These are phyloP conservation scores for Phytophthora pini DNA, from an alignment of 352 stramenopile genomes.

Conservation along the genomic window DNA sequence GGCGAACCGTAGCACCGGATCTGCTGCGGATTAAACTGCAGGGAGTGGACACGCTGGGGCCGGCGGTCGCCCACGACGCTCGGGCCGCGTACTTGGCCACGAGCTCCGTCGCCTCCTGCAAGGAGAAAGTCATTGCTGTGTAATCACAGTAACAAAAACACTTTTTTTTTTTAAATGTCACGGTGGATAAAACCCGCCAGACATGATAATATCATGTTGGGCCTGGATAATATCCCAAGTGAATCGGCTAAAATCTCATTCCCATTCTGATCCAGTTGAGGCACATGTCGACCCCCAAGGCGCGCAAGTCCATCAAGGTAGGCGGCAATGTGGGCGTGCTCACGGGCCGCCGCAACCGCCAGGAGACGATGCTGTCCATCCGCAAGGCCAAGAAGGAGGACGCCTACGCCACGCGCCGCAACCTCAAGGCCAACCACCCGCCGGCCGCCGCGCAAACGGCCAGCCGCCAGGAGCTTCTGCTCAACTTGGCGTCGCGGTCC, in stretches of 20 bases:
- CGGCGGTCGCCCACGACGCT: neutral
- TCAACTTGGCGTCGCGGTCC: constrained; percentile 80
- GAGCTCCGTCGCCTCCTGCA: constrained; percentile 17
- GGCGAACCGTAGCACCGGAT: constrained; percentile 13
- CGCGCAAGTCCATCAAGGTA: constrained; percentile 82
- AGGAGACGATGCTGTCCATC: constrained; percentile 88
- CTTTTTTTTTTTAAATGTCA: too few relatives aligned
- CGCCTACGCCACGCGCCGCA: constrained; percentile 85
- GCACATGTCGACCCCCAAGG: constrained; percentile 46
- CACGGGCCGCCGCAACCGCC: constrained; percentile 81
- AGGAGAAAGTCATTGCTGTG: neutral
- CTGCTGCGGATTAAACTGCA: constrained; percentile 1
- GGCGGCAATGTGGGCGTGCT: constrained; percentile 72
- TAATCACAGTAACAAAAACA: too few relatives aligned
- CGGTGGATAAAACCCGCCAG: too few relatives aligned
- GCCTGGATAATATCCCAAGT: too few relatives aligned
- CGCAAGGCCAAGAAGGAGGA: constrained; percentile 91
- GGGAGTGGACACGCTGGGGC: neutral
- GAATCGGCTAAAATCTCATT: too few relatives aligned
- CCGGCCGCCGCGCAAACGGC: constrained; percentile 44
- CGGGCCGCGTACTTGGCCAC: constrained; percentile 26
- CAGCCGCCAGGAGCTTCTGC: constrained; percentile 74
- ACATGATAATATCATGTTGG: too few relatives aligned
- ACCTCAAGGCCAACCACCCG: constrained; percentile 84
- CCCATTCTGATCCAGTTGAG: neutral